Conservation (phyloP, 2,329 filamentous ascomycete species). For the Xylaria sp. region DNA sequence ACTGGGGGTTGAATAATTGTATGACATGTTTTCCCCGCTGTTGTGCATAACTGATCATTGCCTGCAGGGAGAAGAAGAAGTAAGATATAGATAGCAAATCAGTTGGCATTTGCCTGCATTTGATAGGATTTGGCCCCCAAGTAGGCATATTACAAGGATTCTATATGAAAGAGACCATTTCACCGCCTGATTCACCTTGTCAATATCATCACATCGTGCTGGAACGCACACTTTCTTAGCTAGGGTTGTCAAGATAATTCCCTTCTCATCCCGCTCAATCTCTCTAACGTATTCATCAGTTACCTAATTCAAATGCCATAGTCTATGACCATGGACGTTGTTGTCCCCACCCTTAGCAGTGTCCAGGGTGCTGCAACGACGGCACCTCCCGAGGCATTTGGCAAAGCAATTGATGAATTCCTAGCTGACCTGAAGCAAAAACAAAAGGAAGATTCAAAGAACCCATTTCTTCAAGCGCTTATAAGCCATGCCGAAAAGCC, state of each 20-base stretch:
- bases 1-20: background rate
- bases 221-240: background rate
- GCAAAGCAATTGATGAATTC: slow-evolving; percentile 28
- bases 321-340: slow-evolving; percentile 6
- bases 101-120: background rate
- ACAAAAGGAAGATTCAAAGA: slow-evolving; percentile 22
- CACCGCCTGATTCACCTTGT: background rate
- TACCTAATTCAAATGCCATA: slow-evolving; percentile 9
- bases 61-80: no score
- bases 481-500: background rate
- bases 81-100: no score
- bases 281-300: background rate
- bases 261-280: background rate
- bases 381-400: slow-evolving; percentile 6
- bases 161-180: background rate
- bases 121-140: slow-evolving; percentile 4
- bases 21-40: background rate
- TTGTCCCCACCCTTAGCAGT: background rate
- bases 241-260: background rate
- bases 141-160: background rate
- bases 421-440: slow-evolving; percentile 26
- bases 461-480: slow-evolving; percentile 26
- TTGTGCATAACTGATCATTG: background rate
- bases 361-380: background rate
- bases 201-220: background rate